phyloP scores from a whole-genome alignment of 805 yeast species.

The Candida tallmaniae region DNA sequence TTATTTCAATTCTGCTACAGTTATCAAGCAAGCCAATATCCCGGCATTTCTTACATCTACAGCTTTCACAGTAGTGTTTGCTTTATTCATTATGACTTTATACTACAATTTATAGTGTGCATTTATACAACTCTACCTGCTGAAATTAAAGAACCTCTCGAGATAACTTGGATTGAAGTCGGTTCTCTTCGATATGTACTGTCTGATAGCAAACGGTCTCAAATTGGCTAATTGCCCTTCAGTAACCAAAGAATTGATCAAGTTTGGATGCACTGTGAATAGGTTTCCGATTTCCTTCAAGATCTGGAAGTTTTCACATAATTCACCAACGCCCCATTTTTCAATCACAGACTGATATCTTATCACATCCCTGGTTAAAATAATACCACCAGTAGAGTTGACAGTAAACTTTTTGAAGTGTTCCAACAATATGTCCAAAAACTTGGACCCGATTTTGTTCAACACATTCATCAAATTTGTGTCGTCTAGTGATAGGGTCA shows the following conservation, averaged over 20 bases:
- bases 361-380: slow-evolving; percentile 77
- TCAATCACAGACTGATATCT: slow-evolving; percentile 67
- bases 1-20: not conserved
- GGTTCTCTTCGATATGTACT: slow-evolving; percentile 62
- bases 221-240: slow-evolving; percentile 74
- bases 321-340: slow-evolving; percentile 58
- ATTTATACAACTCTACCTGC: no score
- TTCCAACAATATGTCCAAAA: slow-evolving; percentile 55
- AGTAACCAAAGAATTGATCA: slow-evolving; percentile 69
- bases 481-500: slow-evolving; percentile 30
- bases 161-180: slow-evolving; percentile 59
- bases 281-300: slow-evolving; percentile 79
- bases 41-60: slow-evolving; percentile 1
- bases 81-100: slow-evolving; percentile 1
- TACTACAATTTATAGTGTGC: no score
- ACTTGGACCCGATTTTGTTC: slow-evolving; percentile 51
- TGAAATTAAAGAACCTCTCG: slow-evolving; percentile 41
- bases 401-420: slow-evolving; percentile 76
- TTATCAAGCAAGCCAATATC: no score
- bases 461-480: slow-evolving; percentile 49
- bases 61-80: not conserved
- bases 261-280: slow-evolving; percentile 79
- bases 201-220: slow-evolving; percentile 57
- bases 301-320: slow-evolving; percentile 61
- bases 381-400: slow-evolving; percentile 76